Conservation (phyloP, 768 basidiomycete genomes). For the Agrocybe praecox region DNA sequence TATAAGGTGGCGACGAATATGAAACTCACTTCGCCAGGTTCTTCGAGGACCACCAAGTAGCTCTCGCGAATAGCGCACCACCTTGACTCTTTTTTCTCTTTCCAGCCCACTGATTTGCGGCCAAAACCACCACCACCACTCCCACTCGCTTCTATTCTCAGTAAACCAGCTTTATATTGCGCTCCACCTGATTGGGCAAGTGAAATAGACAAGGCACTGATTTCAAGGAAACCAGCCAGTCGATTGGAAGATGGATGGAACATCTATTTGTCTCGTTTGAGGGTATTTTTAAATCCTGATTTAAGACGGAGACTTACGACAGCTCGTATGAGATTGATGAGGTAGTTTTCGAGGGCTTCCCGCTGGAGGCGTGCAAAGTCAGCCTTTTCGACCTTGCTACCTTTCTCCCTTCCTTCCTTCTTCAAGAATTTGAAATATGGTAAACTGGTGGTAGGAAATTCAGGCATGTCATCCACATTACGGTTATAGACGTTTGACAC, state of each 20-base stretch:
- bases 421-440: slow-evolving; percentile 90
- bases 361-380: slow-evolving; percentile 86
- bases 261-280: slow-evolving; percentile 58
- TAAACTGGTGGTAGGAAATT: slow-evolving; percentile 86
- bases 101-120: slow-evolving; percentile 63
- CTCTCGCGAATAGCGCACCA: slow-evolving; percentile 96
- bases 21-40: slow-evolving; percentile 76
- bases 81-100: slow-evolving; percentile 62
- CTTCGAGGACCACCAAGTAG: slow-evolving; percentile 84
- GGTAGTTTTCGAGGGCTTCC: slow-evolving; percentile 83
- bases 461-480: slow-evolving; percentile 78
- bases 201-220: slow-evolving; percentile 83
- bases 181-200: slow-evolving; percentile 81
- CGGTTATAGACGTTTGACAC: slow-evolving; percentile 81
- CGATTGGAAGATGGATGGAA: slow-evolving; percentile 93
- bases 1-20: not conserved
- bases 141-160: slow-evolving; percentile 59
- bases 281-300: not conserved
- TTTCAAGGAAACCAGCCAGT: slow-evolving; percentile 87
- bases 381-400: slow-evolving; percentile 55
- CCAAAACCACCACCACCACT: slow-evolving; percentile 60
- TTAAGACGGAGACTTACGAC: slow-evolving; percentile 60
- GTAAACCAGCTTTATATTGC: slow-evolving; percentile 90
- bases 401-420: slow-evolving; percentile 55
- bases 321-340: slow-evolving; percentile 84